A percentile compares a stretch with the other conserved stretches of the same genome.
These are phyloP conservation scores for Jamesozyma gamospora DNA, from an alignment of 805 yeast genomes.

Conservation along the genomic window DNA sequence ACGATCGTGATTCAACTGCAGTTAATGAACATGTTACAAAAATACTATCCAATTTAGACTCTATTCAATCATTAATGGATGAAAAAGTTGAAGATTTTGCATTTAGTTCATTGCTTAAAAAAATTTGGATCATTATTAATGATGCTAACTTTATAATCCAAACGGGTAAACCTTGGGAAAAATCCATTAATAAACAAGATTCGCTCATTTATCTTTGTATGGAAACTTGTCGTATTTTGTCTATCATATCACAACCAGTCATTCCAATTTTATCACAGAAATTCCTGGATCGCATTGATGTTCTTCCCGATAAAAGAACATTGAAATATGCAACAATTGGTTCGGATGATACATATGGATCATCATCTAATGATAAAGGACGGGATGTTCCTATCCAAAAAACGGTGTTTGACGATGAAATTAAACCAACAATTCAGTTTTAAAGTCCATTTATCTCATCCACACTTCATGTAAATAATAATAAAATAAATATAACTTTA, in stretches of 20 bases:
- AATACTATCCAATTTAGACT: neutral
- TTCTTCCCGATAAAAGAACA: conserved; percentile 34
- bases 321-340: conserved; percentile 42
- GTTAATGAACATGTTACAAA: neutral
- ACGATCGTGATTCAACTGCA: neutral
- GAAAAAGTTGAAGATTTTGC: conserved; percentile 37
- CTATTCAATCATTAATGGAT: conserved; percentile 29
- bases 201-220: conserved; percentile 52
- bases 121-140: conserved; percentile 50
- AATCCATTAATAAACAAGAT: conserved; percentile 34
- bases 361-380: conserved; percentile 41
- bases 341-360: conserved; percentile 53
- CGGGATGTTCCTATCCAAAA: conserved; percentile 38
- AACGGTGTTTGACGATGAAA: conserved; percentile 2
- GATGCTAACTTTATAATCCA: conserved; percentile 62
- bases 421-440: no score
- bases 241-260: conserved; percentile 62
- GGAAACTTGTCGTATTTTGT: conserved; percentile 57
- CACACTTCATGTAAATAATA: neutral
- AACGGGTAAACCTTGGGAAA: conserved; percentile 65
- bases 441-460: no score
- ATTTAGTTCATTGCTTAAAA: conserved; percentile 44
- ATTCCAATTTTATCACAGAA: conserved; percentile 53
- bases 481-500: no score
- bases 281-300: conserved; percentile 56